phyloP scores from a whole-genome alignment of 2,329 filamentous ascomycete species.

The Dryadomyces quercus-mongolicae region DNA sequence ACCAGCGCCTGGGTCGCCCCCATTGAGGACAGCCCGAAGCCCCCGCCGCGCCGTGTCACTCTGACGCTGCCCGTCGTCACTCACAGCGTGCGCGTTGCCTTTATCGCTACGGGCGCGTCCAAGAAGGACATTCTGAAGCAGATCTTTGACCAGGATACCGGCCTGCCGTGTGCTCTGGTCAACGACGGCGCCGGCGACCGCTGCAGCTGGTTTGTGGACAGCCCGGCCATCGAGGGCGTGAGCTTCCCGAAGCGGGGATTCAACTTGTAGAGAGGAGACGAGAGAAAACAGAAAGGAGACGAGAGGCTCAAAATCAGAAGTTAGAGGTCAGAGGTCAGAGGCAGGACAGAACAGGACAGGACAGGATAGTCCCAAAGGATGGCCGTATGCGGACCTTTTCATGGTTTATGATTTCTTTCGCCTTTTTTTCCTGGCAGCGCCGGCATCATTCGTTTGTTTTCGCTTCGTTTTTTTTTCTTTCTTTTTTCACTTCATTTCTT shows the following conservation, averaged over 20 bases:
- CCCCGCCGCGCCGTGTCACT: conserved; percentile 80
- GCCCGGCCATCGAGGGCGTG: conserved; percentile 74
- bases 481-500: background rate
- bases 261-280: conserved; percentile 24
- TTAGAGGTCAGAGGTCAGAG: conserved; percentile 31
- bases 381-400: background rate
- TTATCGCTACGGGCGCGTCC: conserved; percentile 76
- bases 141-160: conserved; percentile 77
- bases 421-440: background rate
- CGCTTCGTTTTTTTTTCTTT: background rate
- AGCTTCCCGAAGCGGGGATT: conserved; percentile 65
- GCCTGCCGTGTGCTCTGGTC: conserved; percentile 75
- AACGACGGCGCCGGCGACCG: conserved; percentile 76
- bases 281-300: too few relatives aligned
- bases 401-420: background rate
- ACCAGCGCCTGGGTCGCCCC: conserved; percentile 82
- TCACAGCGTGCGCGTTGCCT: conserved; percentile 76
- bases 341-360: conserved; percentile 24
- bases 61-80: conserved; percentile 83
- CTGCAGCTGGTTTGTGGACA: conserved; percentile 92
- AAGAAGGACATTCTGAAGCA: conserved; percentile 90
- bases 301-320: background rate
- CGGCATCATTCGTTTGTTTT: background rate
- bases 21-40: conserved; percentile 90
- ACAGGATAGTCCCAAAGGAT: background rate